Evolutionary conservation across 257 asterid genomes (phyloP).

Genomic region (Solanum commersonii): DNA sequence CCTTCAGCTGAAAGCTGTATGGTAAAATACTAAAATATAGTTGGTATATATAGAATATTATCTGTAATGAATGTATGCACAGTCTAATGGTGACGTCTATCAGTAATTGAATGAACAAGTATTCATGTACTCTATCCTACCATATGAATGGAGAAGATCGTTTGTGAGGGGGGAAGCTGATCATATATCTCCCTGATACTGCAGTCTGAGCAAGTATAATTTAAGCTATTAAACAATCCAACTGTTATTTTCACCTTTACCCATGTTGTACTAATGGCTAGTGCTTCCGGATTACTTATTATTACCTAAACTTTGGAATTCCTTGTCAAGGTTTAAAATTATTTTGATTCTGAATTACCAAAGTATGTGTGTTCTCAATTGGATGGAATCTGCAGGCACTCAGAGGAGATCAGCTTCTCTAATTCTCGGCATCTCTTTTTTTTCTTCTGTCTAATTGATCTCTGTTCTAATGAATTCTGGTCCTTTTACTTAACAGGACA

Average conservation of each 20-base stretch:
- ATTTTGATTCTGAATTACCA: not conserved
- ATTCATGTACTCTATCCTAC: not conserved
- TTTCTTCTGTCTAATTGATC: not conserved
- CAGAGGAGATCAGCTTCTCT: not conserved
- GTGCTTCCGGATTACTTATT: not conserved
- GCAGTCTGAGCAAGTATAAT: not conserved
- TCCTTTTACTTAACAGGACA: constrained; percentile 34
- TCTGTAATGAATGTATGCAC: not conserved
- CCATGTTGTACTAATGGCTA: not conserved
- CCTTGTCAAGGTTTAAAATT: not conserved
- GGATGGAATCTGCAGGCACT: not conserved
- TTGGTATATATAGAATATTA: not conserved
- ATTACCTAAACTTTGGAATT: not conserved
- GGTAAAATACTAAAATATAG: not conserved
- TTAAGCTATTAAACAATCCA: not conserved
- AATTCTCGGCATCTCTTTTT: not conserved
- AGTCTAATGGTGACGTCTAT: not conserved
- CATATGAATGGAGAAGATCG: not conserved
- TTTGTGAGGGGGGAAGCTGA: not conserved
- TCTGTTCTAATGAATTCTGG: not conserved
- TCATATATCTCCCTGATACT: not conserved
- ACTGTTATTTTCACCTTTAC: not conserved
- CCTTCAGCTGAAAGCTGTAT: not conserved
- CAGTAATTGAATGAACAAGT: not conserved
- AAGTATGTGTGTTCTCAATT: not conserved